phyloP scores from a whole-genome alignment of 1,284 basidiomycete genomes.

The Binderoboletus segoi region DNA sequence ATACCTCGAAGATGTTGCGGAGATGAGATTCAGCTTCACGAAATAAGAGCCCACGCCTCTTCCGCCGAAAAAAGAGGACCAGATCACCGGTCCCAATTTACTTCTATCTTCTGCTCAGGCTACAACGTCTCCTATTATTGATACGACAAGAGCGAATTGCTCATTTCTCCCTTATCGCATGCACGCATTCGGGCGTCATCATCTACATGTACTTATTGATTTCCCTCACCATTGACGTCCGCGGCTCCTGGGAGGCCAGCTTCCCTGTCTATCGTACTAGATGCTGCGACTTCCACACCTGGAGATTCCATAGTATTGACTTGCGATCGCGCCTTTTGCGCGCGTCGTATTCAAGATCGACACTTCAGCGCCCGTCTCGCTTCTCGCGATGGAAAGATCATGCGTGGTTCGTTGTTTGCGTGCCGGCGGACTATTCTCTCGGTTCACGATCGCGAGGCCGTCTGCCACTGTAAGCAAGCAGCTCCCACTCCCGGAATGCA shows the following conservation, averaged over 20 bases:
- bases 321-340: constrained; percentile 61
- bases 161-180: constrained; percentile 24
- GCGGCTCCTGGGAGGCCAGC: constrained; percentile 73
- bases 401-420: constrained; percentile 55
- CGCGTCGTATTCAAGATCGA: constrained; percentile 62
- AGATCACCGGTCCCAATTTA: neutral
- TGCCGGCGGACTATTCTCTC: constrained; percentile 73
- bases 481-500: constrained; percentile 64
- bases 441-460: constrained; percentile 70
- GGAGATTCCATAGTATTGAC: constrained; percentile 74
- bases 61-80: constrained; percentile 11
- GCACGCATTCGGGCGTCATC: constrained; percentile 53
- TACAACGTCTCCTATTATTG: neutral
- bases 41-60: neutral
- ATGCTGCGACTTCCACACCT: constrained; percentile 40
- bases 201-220: constrained; percentile 73
- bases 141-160: constrained; percentile 13
- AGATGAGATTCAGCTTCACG: constrained; percentile 12
- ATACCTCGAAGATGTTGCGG: constrained; percentile 55
- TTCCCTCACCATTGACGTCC: constrained; percentile 58
- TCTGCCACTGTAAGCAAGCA: constrained; percentile 67
- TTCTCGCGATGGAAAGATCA: constrained; percentile 46
- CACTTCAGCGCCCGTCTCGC: constrained; percentile 47
- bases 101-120: neutral
- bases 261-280: constrained; percentile 71